Evolutionary conservation across 2,329 filamentous ascomycete species (phyloP).

Genomic region (Aspergillus spinulosporus): DNA sequence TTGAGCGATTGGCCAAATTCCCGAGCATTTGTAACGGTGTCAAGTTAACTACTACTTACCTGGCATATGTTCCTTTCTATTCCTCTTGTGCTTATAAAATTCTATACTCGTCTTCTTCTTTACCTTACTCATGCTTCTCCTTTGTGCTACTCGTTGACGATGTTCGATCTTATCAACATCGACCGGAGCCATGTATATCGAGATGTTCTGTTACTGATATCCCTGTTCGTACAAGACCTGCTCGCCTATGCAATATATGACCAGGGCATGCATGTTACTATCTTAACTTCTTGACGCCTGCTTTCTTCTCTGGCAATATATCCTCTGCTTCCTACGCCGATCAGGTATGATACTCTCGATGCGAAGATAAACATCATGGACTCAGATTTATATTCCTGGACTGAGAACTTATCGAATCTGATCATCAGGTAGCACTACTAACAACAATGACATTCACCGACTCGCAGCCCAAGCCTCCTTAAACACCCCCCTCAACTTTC

Average conservation of each 20-base stretch:
- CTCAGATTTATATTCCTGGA: not conserved
- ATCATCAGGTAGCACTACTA: conserved; percentile 17
- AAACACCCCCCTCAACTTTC: conserved; percentile 67
- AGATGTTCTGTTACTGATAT: conserved; percentile 7
- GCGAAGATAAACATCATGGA: not conserved
- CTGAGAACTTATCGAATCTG: not conserved
- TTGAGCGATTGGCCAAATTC: conserved; percentile 38
- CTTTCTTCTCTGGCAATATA: not conserved
- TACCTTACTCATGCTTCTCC: not conserved
- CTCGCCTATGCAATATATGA: conserved; percentile 13
- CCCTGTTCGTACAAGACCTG: conserved; percentile 5
- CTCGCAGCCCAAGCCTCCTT: conserved; percentile 61
- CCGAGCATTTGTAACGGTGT: conserved; percentile 42
- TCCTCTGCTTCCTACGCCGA: conserved; percentile 1
- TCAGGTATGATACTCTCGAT: not conserved
- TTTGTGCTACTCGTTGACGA: not conserved
- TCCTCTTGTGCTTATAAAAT: conserved; percentile 31
- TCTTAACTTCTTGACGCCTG: conserved; percentile 13
- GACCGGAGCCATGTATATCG: conserved; percentile 8
- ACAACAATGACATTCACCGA: conserved; percentile 11
- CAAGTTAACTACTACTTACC: conserved; percentile 27
- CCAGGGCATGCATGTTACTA: conserved; percentile 14
- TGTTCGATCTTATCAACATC: not conserved
- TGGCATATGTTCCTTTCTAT: conserved; percentile 37
- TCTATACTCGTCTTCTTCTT: conserved; percentile 2